Evolutionary conservation across 495 filamentous ascomycete genomes (phyloP).

Genomic region (Aspergillus funiculosus): DNA sequence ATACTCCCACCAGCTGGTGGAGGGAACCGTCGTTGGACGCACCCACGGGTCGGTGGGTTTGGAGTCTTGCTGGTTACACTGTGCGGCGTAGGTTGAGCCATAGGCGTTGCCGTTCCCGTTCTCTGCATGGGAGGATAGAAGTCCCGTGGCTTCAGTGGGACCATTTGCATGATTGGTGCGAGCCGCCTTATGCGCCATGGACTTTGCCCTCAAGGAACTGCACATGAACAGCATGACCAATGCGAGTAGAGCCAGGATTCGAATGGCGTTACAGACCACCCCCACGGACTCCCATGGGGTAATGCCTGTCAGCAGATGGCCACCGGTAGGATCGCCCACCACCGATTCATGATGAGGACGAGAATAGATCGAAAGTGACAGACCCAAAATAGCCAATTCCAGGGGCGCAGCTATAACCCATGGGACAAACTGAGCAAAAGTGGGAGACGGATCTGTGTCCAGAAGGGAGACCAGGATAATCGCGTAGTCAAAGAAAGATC

Average conservation of each 20-base stretch:
- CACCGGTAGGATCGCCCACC: constrained; percentile 49
- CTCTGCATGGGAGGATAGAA: constrained; percentile 38
- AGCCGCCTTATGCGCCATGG: constrained; percentile 21
- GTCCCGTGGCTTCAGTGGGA: constrained; percentile 51
- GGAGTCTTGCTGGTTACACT: constrained; percentile 29
- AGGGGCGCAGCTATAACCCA: constrained; percentile 64
- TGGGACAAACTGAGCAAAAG: constrained; percentile 61
- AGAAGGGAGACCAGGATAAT: constrained; percentile 73
- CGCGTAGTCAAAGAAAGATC: constrained; percentile 68
- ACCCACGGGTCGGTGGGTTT: constrained; percentile 53
- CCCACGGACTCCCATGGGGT: constrained; percentile 63
- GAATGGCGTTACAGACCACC: constrained; percentile 52
- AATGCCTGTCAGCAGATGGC: constrained; percentile 42
- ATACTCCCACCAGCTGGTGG: constrained; percentile 86
- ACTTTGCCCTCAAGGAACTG: constrained; percentile 40
- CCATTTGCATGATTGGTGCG: constrained; percentile 28
- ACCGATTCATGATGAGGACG: constrained; percentile 52
- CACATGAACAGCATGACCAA: constrained; percentile 55
- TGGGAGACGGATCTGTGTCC: constrained; percentile 71
- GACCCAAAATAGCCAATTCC: constrained; percentile 63
- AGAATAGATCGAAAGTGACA: constrained; percentile 57
- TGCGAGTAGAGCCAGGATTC: constrained; percentile 53
- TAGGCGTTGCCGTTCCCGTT: constrained; percentile 50
- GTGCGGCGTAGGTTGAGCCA: constrained; percentile 40
- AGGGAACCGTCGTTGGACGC: constrained; percentile 57